Evolutionary conservation across 164 flowering plant genomes (phyloP), one percentile per base, ranked within the genome.

Genomic region (Amborella trichopoda): DNA sequence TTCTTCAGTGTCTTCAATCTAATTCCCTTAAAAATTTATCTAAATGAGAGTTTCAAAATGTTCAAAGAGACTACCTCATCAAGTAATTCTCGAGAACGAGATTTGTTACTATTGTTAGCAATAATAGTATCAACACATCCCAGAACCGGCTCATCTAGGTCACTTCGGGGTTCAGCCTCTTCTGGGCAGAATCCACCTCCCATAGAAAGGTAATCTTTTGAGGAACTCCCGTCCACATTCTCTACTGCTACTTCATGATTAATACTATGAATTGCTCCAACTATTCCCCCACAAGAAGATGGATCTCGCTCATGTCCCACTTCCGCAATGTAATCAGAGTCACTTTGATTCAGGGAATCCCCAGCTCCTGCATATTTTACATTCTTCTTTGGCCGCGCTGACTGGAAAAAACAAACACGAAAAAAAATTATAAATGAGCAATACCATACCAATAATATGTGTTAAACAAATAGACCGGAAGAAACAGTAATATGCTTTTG

Each of bases 111-210:
- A 20, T 40, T 2, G 42, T 8, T 6, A 6, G 6, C 40, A 37
- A n/a, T 37, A n/a, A n/a, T n/a, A n/a, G n/a, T n/a, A n/a, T n/a
- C n/a, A n/a, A n/a, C n/a, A n/a, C n/a, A n/a, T n/a, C n/a, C n/a
- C n/a, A n/a, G 19, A 28, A 30, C 52, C 5, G 21, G 23, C 5
- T 49, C 56, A 55, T 23, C 49, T 26, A 32, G 48, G 22, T 34
- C 46, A 2, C 3, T 38, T 12, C 47, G 63, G 34, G 52, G 53
- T 14, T 68, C 71, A 49, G 19, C 65, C 54, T 73, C 81, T 19
- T 54, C 74, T 21, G 26, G 9, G 54, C 76, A 70, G 54, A 79
- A 70, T 3, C 72, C 74, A 58, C 72, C 81, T 40, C 73, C 80
- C 19, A 28, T 51, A 52, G 60, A 62, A 49, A 62, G 59, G 48